phyloP scores from a whole-genome alignment of 2,329 filamentous ascomycete species.

The Tolypocladium pustulatum region DNA sequence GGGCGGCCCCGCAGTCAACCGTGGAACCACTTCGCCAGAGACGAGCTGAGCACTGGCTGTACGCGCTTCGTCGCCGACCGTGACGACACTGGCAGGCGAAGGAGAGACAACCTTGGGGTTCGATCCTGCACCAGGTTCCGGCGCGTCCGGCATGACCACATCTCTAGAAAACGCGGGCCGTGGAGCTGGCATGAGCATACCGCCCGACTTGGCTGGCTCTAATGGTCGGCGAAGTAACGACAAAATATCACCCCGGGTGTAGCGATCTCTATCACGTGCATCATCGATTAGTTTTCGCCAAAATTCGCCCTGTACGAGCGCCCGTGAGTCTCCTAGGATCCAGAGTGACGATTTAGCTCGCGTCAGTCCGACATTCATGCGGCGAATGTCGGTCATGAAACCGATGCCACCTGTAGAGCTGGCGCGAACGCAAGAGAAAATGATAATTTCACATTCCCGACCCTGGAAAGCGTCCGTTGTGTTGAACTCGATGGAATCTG shows the following conservation, averaged over 20 bases:
- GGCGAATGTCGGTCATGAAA: slow-evolving; percentile 95
- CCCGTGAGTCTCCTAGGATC: slow-evolving; percentile 87
- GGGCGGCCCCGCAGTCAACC: slow-evolving; percentile 19
- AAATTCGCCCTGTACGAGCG: slow-evolving; percentile 77
- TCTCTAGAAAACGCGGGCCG: slow-evolving; percentile 1
- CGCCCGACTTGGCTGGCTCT: slow-evolving; percentile 20
- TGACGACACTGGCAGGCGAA: not conserved
- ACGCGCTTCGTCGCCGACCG: not conserved
- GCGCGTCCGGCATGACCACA: slow-evolving; percentile 4
- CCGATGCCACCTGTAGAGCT: slow-evolving; percentile 89
- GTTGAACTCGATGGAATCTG: slow-evolving; percentile 86
- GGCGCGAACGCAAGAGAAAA: slow-evolving; percentile 95
- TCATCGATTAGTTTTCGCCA: slow-evolving; percentile 84
- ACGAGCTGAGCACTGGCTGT: not conserved
- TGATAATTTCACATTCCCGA: slow-evolving; percentile 93
- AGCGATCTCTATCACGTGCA: slow-evolving; percentile 61
- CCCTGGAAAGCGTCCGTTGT: slow-evolving; percentile 98
- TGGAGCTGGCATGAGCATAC: slow-evolving; percentile 5
- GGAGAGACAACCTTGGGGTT: not conserved
- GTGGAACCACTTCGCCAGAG: slow-evolving; percentile 11
- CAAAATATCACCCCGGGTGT: slow-evolving; percentile 57
- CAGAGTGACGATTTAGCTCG: slow-evolving; percentile 94
- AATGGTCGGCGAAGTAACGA: slow-evolving; percentile 35
- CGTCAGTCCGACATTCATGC: slow-evolving; percentile 98
- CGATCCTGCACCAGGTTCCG: not conserved